Evolutionary conservation across 352 stramenopile genomes (phyloP).

Genomic region (Globisporangium cederbergense): DNA sequence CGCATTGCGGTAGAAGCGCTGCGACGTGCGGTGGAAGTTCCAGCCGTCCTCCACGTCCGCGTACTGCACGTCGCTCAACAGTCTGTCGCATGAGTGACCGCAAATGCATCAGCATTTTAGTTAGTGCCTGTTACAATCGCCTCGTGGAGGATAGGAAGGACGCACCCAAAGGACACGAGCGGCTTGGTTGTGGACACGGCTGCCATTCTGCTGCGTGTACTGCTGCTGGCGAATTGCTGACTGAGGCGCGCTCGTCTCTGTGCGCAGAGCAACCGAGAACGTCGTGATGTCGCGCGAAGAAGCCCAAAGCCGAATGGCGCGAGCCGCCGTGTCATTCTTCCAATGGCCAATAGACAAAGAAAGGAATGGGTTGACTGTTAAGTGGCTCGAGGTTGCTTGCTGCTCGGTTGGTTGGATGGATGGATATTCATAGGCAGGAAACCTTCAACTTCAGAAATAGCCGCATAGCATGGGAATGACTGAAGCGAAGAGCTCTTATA

Average conservation of each 20-base stretch:
- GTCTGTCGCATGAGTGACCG: slow-evolving; percentile 14
- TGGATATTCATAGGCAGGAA: no score
- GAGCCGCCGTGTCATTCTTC: no score
- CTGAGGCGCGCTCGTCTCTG: background rate
- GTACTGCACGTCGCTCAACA: slow-evolving; percentile 82
- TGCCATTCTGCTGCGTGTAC: background rate
- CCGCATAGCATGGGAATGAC: no score
- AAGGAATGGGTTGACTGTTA: background rate
- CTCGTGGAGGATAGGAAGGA: background rate
- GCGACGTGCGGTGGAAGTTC: slow-evolving; percentile 66
- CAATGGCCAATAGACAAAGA: no score
- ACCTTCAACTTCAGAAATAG: no score
- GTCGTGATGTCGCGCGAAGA: background rate
- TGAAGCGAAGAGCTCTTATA: no score
- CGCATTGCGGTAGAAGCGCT: slow-evolving; percentile 71
- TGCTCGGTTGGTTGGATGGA: no score
- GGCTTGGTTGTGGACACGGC: slow-evolving; percentile 13
- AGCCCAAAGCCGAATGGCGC: no score
- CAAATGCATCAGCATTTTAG: background rate
- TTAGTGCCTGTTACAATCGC: background rate
- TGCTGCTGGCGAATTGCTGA: background rate
- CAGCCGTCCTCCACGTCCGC: slow-evolving; percentile 75
- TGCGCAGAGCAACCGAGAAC: background rate
- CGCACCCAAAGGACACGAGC: slow-evolving; percentile 56
- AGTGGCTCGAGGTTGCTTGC: no score